Conservation (phyloP, 176 grass and related monocot genomes). For the Ensete ventricosum region DNA sequence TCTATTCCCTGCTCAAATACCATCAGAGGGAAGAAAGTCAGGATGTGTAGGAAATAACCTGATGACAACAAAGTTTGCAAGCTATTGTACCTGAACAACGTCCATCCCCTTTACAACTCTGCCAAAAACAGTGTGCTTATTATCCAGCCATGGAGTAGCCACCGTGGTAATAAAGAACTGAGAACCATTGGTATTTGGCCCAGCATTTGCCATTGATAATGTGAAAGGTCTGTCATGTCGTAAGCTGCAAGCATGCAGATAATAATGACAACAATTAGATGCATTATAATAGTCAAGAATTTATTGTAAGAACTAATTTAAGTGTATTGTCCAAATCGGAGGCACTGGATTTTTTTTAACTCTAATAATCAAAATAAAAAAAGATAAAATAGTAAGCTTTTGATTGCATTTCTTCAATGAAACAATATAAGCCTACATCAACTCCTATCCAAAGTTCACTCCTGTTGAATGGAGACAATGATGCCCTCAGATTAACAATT, state of each 20-base stretch:
- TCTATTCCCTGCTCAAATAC: conserved; percentile 47
- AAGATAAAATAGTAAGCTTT: no score
- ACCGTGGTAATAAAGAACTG: conserved; percentile 99
- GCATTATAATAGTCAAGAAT: not conserved
- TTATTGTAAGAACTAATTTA: conserved; percentile 13
- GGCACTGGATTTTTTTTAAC: no score
- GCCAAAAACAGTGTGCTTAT: conserved; percentile 96
- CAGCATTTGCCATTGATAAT: conserved; percentile 97
- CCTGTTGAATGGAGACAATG: no score
- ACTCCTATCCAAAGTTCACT: no score
- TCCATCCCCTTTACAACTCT: conserved; percentile 99
- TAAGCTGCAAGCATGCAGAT: conserved; percentile 45
- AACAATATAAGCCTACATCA: no score
- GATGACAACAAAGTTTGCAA: conserved; percentile 3
- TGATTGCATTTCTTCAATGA: no score
- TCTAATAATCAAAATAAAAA: no score
- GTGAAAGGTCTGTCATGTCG: conserved; percentile 98
- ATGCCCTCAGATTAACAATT: no score
- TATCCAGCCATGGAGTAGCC: conserved; percentile 95
- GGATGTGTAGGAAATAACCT: not conserved
- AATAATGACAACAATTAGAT: not conserved
- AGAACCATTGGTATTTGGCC: conserved; percentile 92
- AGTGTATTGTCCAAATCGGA: not conserved
- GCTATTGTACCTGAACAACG: conserved; percentile 71
- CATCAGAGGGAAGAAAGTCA: not conserved